These are phyloP conservation scores for Paracoccidioides brasiliensis DNA, from an alignment of 2,329 filamentous ascomycete genomes.

Conservation along the genomic window DNA sequence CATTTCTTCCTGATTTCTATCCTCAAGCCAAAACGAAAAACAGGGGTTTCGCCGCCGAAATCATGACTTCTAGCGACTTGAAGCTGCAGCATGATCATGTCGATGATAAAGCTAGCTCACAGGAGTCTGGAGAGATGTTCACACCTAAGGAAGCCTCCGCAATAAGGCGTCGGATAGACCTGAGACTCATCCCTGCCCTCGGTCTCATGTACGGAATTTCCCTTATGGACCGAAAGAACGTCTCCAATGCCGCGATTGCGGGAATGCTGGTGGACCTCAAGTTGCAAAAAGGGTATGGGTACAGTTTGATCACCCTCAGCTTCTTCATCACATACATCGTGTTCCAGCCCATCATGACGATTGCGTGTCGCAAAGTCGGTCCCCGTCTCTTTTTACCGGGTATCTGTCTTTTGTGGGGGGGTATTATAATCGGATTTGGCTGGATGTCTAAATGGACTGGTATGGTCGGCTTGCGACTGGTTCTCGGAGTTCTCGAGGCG, in stretches of 20 bases:
- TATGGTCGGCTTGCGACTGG: conserved; percentile 42
- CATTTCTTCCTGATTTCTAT: too few species aligned
- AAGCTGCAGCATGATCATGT: conserved; percentile 1
- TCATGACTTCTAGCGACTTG: background rate
- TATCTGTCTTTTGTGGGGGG: conserved; percentile 16
- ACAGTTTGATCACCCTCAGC: conserved; percentile 51
- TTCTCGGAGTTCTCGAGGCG: conserved; percentile 51
- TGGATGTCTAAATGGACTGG: conserved; percentile 42
- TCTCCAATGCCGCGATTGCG: conserved; percentile 58
- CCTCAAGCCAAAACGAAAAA: background rate
- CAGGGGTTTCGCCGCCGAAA: background rate
- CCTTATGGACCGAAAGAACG: conserved; percentile 64
- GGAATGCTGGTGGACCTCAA: conserved; percentile 24
- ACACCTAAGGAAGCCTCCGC: conserved; percentile 47
- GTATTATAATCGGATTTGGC: conserved; percentile 39
- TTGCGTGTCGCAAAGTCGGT: conserved; percentile 54
- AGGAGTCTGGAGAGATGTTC: conserved; percentile 24
- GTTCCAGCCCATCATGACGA: conserved; percentile 58
- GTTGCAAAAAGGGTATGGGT: conserved; percentile 16
- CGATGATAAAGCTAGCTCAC: conserved; percentile 2
- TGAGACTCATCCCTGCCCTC: conserved; percentile 45
- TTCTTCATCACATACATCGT: conserved; percentile 64
- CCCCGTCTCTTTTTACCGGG: conserved; percentile 19
- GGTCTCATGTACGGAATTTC: conserved; percentile 58
- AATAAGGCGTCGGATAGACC: conserved; percentile 56